Percentiles rank a stretch among this genome's conserved stretches.
Evolutionary conservation across 2,329 filamentous ascomycete species (phyloP).

Genomic region (Neofusicoccum sp.): DNA sequence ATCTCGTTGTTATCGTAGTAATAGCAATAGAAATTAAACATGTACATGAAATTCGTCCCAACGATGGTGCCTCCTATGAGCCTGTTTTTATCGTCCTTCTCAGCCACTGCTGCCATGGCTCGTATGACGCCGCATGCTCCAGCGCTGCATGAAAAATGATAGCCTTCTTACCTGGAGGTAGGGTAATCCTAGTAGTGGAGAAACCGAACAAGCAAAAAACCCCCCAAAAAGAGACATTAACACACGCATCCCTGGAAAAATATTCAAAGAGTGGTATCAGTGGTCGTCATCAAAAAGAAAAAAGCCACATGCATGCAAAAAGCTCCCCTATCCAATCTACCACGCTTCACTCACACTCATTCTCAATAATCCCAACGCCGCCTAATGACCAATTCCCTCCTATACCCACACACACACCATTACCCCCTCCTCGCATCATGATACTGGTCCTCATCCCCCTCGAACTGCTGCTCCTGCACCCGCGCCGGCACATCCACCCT

Average conservation of each 20-base stretch:
- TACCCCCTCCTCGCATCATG: neutral
- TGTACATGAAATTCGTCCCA: neutral
- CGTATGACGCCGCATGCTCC: neutral
- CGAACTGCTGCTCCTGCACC: neutral
- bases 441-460: neutral
- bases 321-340: neutral
- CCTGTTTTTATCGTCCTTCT: neutral
- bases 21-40: conserved; percentile 3
- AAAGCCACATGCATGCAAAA: neutral
- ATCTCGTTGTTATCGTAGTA: too few species aligned
- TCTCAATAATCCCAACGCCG: neutral
- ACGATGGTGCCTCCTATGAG: neutral
- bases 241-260: too few species aligned
- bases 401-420: neutral
- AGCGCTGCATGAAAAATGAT: neutral
- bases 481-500: neutral
- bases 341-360: neutral
- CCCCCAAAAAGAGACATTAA: neutral
- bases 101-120: neutral
- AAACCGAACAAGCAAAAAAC: neutral
- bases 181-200: neutral
- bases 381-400: neutral
- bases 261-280: conserved; percentile 13
- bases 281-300: neutral
- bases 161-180: neutral